A percentile compares a stretch with the other conserved stretches of the same genome.
phyloP scores from a whole-genome alignment of 1,284 basidiomycete genomes.

The Ganoderma meredithae region DNA sequence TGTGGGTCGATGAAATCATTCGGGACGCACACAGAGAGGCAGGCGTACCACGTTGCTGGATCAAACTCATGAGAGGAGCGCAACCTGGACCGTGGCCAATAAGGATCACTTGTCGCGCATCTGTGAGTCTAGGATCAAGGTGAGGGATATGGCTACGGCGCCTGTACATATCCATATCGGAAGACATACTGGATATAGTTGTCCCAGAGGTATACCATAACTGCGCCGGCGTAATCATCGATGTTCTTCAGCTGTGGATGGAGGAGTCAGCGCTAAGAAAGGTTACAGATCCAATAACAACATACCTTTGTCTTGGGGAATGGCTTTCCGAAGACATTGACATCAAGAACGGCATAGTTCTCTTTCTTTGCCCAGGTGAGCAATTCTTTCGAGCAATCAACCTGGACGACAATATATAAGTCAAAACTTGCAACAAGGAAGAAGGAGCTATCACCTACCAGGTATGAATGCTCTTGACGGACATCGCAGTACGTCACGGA shows the following conservation, averaged over 20 bases:
- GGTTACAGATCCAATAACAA: conserved; percentile 2
- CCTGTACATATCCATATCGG: background rate
- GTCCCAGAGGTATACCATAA: conserved; percentile 92
- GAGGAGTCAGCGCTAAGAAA: background rate
- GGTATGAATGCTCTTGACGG: conserved; percentile 80
- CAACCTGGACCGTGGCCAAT: conserved; percentile 91
- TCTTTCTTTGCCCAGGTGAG: conserved; percentile 77
- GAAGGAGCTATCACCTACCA: conserved; percentile 54
- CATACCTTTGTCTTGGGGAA: conserved; percentile 49
- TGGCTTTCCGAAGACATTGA: conserved; percentile 84
- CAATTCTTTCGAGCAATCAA: conserved; percentile 86
- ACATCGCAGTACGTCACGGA: conserved; percentile 78
- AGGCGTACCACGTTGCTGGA: conserved; percentile 70
- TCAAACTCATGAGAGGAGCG: conserved; percentile 74
- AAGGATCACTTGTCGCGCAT: conserved; percentile 76
- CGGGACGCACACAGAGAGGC: background rate
- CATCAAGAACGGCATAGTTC: conserved; percentile 82
- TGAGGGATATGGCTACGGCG: background rate
- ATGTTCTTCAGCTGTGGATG: conserved; percentile 41
- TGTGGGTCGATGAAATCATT: background rate
- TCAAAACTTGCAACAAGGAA: background rate
- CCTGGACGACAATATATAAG: conserved; percentile 50
- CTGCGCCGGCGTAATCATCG: conserved; percentile 60
- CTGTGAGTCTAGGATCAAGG: conserved; percentile 62
- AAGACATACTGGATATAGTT: conserved; percentile 82